A percentile compares a stretch with the other conserved stretches of the same genome.
These are phyloP conservation scores for Trichoderma gracile DNA, from an alignment of 2,329 filamentous ascomycete genomes.

Conservation along the genomic window DNA sequence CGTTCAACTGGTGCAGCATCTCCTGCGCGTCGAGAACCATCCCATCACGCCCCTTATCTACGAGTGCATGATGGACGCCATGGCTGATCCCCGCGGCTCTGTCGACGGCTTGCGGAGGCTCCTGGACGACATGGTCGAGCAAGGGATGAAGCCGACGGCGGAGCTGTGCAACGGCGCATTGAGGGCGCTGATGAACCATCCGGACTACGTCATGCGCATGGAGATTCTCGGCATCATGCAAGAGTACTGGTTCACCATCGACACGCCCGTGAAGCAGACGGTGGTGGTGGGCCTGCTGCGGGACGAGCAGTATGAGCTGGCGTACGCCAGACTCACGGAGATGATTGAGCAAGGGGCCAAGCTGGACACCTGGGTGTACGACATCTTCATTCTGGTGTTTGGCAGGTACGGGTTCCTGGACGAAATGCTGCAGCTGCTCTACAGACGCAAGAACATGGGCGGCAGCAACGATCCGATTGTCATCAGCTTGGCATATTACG, in stretches of 20 bases:
- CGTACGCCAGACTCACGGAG: conserved; percentile 67
- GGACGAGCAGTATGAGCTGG: conserved; percentile 81
- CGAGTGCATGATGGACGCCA: conserved; percentile 71
- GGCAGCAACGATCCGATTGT: conserved; percentile 42
- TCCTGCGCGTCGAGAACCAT: conserved; percentile 59
- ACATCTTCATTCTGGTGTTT: conserved; percentile 74
- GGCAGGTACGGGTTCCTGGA: conserved; percentile 72
- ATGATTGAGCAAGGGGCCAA: conserved; percentile 59
- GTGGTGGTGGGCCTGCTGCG: conserved; percentile 74
- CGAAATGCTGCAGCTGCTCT: conserved; percentile 70
- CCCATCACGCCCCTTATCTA: conserved; percentile 63
- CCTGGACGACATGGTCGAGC: conserved; percentile 69
- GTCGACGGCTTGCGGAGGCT: conserved; percentile 62
- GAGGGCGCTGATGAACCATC: conserved; percentile 75
- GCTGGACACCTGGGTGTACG: conserved; percentile 73
- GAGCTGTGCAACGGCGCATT: conserved; percentile 71
- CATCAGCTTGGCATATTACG: conserved; percentile 64
- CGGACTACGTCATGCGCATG: conserved; percentile 75
- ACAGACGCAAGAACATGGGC: conserved; percentile 48
- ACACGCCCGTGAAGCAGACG: conserved; percentile 63
- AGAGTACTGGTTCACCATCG: conserved; percentile 59
- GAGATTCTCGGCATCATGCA: conserved; percentile 73
- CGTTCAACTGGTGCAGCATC: conserved; percentile 53
- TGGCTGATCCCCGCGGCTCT: conserved; percentile 67
- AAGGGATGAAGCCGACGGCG: conserved; percentile 63